phyloP scores from a whole-genome alignment of 306 rosid species.

The Cyclanthera cordifolia region DNA sequence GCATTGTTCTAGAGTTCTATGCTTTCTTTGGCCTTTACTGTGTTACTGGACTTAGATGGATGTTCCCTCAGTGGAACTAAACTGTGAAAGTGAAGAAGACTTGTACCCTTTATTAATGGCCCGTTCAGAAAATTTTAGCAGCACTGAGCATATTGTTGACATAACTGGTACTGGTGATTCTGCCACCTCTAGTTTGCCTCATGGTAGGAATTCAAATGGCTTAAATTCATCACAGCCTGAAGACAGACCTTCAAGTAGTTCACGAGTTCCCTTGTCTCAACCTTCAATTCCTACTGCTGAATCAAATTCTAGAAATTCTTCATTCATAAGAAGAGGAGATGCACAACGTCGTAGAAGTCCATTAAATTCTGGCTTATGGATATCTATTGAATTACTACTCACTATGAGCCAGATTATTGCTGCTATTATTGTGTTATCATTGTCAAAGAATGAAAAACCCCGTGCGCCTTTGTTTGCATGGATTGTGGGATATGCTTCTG shows the following conservation, averaged over 20 bases:
- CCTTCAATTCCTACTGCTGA: slow-evolving; percentile 41
- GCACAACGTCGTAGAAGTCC: slow-evolving; percentile 73
- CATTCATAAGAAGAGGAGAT: slow-evolving; percentile 56
- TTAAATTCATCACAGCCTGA: slow-evolving; percentile 33
- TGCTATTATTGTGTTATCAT: slow-evolving; percentile 56
- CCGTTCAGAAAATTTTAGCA: slow-evolving; percentile 25
- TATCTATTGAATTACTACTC: slow-evolving; percentile 74
- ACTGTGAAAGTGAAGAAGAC: slow-evolving; percentile 33
- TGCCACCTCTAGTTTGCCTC: slow-evolving; percentile 43
- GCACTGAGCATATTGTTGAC: slow-evolving; percentile 47
- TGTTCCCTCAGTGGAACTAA: slow-evolving; percentile 36
- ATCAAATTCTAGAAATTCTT: slow-evolving; percentile 52
- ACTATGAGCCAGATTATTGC: slow-evolving; percentile 78
- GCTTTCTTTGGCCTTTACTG: slow-evolving; percentile 27
- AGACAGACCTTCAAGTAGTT: slow-evolving; percentile 34
- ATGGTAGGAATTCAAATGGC: slow-evolving; percentile 34
- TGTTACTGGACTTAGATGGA: slow-evolving; percentile 47
- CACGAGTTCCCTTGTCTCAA: slow-evolving; percentile 23
- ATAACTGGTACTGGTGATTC: slow-evolving; percentile 38
- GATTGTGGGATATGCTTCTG: slow-evolving; percentile 85
- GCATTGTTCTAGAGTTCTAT: slow-evolving; percentile 19
- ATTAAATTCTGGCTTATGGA: slow-evolving; percentile 83
- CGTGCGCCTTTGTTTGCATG: slow-evolving; percentile 70
- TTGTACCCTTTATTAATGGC: slow-evolving; percentile 51
- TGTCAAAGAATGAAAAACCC: slow-evolving; percentile 77